Conservation (phyloP, 1,139 yeast species). For the Entelexis paramagnoliae region DNA sequence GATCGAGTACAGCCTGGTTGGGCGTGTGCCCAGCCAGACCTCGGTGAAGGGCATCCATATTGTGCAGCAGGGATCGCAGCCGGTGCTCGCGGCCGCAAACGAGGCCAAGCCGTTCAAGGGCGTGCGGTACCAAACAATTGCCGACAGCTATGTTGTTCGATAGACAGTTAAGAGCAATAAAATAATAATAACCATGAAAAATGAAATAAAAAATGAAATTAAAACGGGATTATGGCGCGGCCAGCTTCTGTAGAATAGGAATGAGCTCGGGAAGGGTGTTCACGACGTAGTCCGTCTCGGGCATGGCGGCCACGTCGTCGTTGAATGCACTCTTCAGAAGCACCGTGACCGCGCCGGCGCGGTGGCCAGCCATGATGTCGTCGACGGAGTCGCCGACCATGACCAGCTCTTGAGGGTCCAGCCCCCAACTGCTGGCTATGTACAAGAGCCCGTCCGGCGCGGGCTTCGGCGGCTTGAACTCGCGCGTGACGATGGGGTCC, state of each 20-base stretch:
- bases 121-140: conserved; percentile 64
- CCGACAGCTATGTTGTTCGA: conserved; percentile 44
- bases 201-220: background rate
- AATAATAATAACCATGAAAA: no score
- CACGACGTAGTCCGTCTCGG: conserved; percentile 38
- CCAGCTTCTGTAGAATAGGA: conserved; percentile 10
- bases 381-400: conserved; percentile 65
- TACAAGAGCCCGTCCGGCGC: conserved; percentile 49
- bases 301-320: conserved; percentile 31
- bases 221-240: background rate
- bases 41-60: conserved; percentile 59
- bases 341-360: conserved; percentile 50
- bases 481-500: conserved; percentile 48
- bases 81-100: conserved; percentile 38
- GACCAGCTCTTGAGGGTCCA: conserved; percentile 39
- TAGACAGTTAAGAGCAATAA: no score
- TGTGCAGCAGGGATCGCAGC: conserved; percentile 26
- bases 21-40: conserved; percentile 66
- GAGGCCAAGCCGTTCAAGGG: conserved; percentile 62
- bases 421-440: conserved; percentile 40
- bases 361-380: conserved; percentile 50
- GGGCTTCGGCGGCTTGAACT: conserved; percentile 56
- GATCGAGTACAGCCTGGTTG: conserved; percentile 51
- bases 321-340: conserved; percentile 44
- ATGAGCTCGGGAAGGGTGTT: conserved; percentile 38